A percentile compares a stretch with the other conserved stretches of the same genome.
phyloP scores from a whole-genome alignment of 2,329 filamentous ascomycete genomes.

The Pseudocercospora vitis region DNA sequence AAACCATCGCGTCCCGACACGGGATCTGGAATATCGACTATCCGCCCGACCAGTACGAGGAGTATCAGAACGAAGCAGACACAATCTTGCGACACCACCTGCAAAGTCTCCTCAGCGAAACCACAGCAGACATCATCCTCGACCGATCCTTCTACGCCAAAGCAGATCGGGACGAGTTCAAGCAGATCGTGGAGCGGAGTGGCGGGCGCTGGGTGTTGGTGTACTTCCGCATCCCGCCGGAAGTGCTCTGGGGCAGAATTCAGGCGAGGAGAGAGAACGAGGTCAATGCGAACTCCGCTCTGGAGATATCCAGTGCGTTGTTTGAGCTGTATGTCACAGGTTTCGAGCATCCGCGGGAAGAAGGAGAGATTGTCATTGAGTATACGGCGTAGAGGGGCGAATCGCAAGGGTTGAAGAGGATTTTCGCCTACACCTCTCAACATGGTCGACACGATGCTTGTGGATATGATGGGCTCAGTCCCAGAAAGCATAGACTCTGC shows the following conservation, averaged over 20 bases:
- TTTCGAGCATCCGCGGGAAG: conserved; percentile 10
- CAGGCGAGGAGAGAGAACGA: neutral
- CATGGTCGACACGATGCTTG: too few relatives aligned
- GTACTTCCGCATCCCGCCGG: conserved; percentile 4
- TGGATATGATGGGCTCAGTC: conserved; percentile 17
- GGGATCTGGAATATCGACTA: conserved; percentile 16
- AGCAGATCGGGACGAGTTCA: conserved; percentile 16
- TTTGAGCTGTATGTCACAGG: conserved; percentile 11
- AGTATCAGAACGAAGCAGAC: conserved; percentile 12
- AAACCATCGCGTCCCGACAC: conserved; percentile 12
- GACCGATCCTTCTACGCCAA: conserved; percentile 17
- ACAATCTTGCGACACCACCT: neutral
- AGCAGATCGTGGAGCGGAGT: conserved; percentile 5
- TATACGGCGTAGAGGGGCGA: conserved; percentile 6
- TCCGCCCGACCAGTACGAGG: neutral
- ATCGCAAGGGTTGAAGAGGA: too few relatives aligned
- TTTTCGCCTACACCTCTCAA: too few relatives aligned
- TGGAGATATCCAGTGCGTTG: conserved; percentile 14
- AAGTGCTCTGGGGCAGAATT: conserved; percentile 13
- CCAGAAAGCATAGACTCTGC: conserved; percentile 24
- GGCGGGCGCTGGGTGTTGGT: conserved; percentile 12
- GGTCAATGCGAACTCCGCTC: conserved; percentile 13
- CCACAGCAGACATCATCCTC: conserved; percentile 2
- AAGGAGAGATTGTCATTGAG: conserved; percentile 13
- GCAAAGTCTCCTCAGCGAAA: neutral